Evolutionary conservation across 805 yeast species (phyloP).

Genomic region (Kodamaea sagamina): DNA sequence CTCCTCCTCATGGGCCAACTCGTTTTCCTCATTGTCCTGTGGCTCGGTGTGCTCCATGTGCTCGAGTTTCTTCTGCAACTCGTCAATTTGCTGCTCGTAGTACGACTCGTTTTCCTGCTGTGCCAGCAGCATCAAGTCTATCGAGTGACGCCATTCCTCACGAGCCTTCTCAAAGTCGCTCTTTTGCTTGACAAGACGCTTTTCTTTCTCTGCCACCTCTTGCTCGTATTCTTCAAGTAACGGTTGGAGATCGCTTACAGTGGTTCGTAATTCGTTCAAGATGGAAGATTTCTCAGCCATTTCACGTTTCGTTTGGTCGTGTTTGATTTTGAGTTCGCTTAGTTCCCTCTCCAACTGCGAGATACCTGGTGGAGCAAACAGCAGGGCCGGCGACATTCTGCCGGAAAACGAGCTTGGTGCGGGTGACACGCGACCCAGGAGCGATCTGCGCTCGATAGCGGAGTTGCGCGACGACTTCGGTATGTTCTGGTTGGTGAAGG

Average conservation of each 20-base stretch:
- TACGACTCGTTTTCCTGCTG: constrained; percentile 56
- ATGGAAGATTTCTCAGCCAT: constrained; percentile 47
- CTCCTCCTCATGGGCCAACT: constrained; percentile 12
- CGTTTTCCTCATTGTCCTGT: neutral
- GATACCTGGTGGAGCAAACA: constrained; percentile 3
- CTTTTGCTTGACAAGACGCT: constrained; percentile 48
- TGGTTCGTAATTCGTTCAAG: constrained; percentile 48
- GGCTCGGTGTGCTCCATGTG: neutral
- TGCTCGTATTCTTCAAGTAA: constrained; percentile 48
- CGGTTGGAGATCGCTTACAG: constrained; percentile 52
- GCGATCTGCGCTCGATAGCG: neutral
- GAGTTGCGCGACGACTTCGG: constrained; percentile 1
- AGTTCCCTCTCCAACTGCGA: constrained; percentile 16
- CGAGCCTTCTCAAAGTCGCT: constrained; percentile 53
- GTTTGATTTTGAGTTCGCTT: constrained; percentile 25
- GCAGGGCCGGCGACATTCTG: constrained; percentile 4
- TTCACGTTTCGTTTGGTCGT: constrained; percentile 23
- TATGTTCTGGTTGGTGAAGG: neutral
- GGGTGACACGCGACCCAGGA: constrained; percentile 1
- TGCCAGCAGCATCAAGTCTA: constrained; percentile 55
- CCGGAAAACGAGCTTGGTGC: constrained; percentile 2
- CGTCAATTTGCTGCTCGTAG: constrained; percentile 48
- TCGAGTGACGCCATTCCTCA: constrained; percentile 58
- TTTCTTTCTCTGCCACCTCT: constrained; percentile 47
- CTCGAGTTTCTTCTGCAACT: constrained; percentile 23